These are phyloP conservation scores for Lactarius quietus DNA, from an alignment of 768 basidiomycete genomes.

Conservation along the genomic window DNA sequence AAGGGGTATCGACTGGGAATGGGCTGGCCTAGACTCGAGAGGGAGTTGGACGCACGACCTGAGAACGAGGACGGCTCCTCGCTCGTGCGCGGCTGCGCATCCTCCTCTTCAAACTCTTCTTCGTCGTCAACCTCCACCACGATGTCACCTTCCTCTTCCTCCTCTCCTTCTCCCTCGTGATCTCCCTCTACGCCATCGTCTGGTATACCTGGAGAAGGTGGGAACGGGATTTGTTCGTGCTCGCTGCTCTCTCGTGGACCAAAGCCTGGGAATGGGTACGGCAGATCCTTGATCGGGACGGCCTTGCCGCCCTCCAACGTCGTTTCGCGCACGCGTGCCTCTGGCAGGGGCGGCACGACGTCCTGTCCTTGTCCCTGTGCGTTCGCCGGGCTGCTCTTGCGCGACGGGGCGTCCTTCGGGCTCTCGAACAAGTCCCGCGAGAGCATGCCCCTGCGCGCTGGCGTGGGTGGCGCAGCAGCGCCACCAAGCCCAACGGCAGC, in stretches of 20 bases:
- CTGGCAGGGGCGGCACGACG: conserved; percentile 32
- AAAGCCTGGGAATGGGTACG: conserved; percentile 69
- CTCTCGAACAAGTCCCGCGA: conserved; percentile 61
- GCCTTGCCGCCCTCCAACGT: conserved; percentile 44
- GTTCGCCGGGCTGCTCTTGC: conserved; percentile 25
- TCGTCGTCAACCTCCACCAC: conserved; percentile 40
- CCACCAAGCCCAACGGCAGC: conserved; percentile 48
- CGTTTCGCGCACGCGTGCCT: conserved; percentile 35
- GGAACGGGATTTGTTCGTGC: conserved; percentile 69
- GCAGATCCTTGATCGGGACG: conserved; percentile 48
- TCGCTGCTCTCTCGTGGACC: conserved; percentile 52
- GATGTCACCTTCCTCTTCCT: conserved; percentile 31
- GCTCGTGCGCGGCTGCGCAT: conserved; percentile 34
- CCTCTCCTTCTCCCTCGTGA: conserved; percentile 28
- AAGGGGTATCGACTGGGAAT: conserved; percentile 68
- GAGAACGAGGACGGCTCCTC: conserved; percentile 59
- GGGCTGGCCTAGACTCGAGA: conserved; percentile 83
- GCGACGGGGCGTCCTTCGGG: conserved; percentile 37
- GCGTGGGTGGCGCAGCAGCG: conserved; percentile 42
- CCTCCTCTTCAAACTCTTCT: conserved; percentile 38
- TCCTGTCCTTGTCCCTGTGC: conserved; percentile 18
- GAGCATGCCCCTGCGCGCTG: conserved; percentile 56
- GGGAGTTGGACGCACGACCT: conserved; percentile 47
- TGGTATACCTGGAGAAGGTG: conserved; percentile 52
- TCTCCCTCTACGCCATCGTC: conserved; percentile 34